Conservation (phyloP, 805 yeast genomes). For the Priceomyces melissophilus region DNA sequence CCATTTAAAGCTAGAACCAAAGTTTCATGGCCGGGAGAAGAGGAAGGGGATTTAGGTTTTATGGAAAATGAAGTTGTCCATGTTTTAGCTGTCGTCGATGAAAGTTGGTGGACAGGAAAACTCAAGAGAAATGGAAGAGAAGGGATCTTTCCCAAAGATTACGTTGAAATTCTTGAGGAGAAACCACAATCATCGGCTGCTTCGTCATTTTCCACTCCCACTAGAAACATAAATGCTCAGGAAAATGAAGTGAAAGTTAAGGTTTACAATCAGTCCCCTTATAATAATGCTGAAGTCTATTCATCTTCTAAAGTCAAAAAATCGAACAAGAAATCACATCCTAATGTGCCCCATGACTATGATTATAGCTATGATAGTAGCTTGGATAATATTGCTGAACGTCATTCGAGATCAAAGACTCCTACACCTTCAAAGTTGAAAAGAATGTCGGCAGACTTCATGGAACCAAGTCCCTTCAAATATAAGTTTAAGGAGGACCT, state of each 20-base stretch:
- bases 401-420: constrained; percentile 7
- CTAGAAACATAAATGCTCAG: not conserved
- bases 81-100: constrained; percentile 76
- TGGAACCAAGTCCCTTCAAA: constrained; percentile 17
- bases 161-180: constrained; percentile 59
- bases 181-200: constrained; percentile 16
- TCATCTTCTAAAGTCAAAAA: constrained; percentile 9
- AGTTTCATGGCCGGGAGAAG: constrained; percentile 93
- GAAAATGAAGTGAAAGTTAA: constrained; percentile 7
- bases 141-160: constrained; percentile 87
- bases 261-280: constrained; percentile 7
- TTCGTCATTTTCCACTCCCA: constrained; percentile 13
- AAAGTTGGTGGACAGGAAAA: constrained; percentile 89
- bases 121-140: constrained; percentile 74
- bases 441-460: constrained; percentile 13
- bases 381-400: constrained; percentile 14
- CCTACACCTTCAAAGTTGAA: constrained; percentile 8
- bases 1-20: constrained; percentile 79
- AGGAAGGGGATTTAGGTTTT: constrained; percentile 86
- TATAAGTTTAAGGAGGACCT: constrained; percentile 12
- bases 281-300: constrained; percentile 1
- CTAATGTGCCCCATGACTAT: constrained; percentile 14
- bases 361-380: constrained; percentile 23
- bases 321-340: constrained; percentile 5
- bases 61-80: constrained; percentile 91